phyloP scores from a whole-genome alignment of 441 rosid species.

The Hypseocharis bilobata region DNA sequence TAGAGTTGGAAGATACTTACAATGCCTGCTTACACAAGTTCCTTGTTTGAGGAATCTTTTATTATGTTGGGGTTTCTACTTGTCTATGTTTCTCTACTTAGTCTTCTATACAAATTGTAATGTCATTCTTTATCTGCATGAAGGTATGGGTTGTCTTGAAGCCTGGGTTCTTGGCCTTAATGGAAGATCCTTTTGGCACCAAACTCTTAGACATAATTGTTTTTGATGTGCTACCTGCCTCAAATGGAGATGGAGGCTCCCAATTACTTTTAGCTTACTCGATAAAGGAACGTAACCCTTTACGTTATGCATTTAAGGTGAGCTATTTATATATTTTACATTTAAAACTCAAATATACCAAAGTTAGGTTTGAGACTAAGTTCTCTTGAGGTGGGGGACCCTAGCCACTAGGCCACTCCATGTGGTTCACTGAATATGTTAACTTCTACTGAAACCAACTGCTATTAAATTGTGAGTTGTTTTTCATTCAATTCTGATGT shows the following conservation, averaged over 20 bases:
- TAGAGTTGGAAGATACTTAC: not conserved
- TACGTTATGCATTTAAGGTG: slow-evolving; percentile 86
- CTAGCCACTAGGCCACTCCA: not conserved
- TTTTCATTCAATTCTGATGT: slow-evolving; percentile 31
- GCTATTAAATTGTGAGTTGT: not conserved
- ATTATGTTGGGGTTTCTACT: no score
- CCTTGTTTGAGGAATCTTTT: not conserved
- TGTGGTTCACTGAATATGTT: not conserved
- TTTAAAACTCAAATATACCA: not conserved
- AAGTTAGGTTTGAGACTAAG: not conserved
- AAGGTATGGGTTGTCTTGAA: slow-evolving; percentile 98
- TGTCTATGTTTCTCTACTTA: no score
- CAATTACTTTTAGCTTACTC: slow-evolving; percentile 66
- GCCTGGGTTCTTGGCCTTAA: slow-evolving; percentile 91
- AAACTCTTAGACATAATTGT: slow-evolving; percentile 85
- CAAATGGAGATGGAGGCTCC: slow-evolving; percentile 70
- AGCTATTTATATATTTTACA: slow-evolving; percentile 15
- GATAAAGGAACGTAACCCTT: slow-evolving; percentile 83
- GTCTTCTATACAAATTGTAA: not conserved
- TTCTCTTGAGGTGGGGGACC: not conserved
- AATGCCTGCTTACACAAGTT: not conserved
- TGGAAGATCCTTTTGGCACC: slow-evolving; percentile 74
- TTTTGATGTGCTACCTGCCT: slow-evolving; percentile 85
- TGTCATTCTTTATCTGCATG: slow-evolving; percentile 11
- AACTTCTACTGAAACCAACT: slow-evolving; percentile 19